These are phyloP conservation scores for Theileria sp. DNA, from an alignment of 169 alveolate genomes.

Conservation along the genomic window DNA sequence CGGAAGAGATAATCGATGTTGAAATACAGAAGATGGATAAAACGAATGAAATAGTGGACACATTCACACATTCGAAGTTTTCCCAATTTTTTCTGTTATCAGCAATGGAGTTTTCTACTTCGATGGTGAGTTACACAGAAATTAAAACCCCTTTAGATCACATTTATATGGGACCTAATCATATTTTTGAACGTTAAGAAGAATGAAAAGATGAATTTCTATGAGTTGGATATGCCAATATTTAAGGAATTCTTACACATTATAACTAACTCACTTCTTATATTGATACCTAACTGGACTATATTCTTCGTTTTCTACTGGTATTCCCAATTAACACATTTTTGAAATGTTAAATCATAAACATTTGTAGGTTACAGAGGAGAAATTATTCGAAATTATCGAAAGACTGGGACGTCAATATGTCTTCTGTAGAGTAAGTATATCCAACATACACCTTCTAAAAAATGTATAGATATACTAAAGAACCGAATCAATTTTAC, in stretches of 20 bases:
- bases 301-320: conserved; percentile 64
- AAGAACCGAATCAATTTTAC: conserved; percentile 2
- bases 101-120: conserved; percentile 43
- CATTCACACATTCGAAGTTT: conserved; percentile 49
- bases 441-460: neutral
- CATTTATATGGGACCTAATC: conserved; percentile 48
- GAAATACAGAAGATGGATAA: conserved; percentile 21
- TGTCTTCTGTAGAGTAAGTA: conserved; percentile 34
- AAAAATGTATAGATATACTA: neutral
- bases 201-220: conserved; percentile 11
- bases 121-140: conserved; percentile 30
- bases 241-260: conserved; percentile 50
- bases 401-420: conserved; percentile 53
- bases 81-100: conserved; percentile 51
- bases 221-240: conserved; percentile 44
- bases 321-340: conserved; percentile 11
- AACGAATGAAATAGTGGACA: conserved; percentile 48
- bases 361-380: conserved; percentile 49
- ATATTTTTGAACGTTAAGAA: conserved; percentile 34
- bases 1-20: neutral
- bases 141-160: conserved; percentile 23
- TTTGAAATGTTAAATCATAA: neutral
- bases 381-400: conserved; percentile 41
- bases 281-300: conserved; percentile 63
- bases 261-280: conserved; percentile 42